Base-by-base conservation (phyloP, 2,329 filamentous ascomycete species). In the Peltaster fructicola region DNA sequence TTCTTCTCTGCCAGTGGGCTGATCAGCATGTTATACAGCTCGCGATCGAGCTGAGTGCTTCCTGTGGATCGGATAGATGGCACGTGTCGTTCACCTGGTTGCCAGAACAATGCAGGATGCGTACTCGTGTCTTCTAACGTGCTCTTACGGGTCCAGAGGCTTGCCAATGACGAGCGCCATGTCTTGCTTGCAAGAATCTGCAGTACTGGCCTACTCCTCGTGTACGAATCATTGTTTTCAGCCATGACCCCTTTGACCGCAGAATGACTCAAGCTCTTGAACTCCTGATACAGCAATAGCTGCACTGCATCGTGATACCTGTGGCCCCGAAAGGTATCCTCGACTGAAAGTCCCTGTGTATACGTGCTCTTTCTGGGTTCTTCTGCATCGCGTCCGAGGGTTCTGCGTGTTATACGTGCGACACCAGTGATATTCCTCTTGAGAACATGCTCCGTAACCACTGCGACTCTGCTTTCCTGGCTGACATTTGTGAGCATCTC, bases 161-260 rank as follows among this genome's bases (percentile, higher is more conserved):
- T 70, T 1, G 74, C 69, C 26, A 85, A 59, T 3, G 27, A 71
- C 32, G 74, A 77, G 22, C 75, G 66, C 79, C 79, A 88, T 16
- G 78, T 80, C 46, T 72, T 77, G 21, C 67, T 66, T 5, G 73
- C 71, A 8, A 85, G 51, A 2, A 61, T 63, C 26, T 77, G 64
- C 9, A 88, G 63, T 2, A 73, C 77, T 9, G 65, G 66, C 17
- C 78, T 64, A 8, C 76, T 72, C 15, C 73, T 64, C 12, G 74
- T 68, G 40, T 85, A 88, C 6, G 73, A 76, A 50, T 78, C 72
- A 51, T 88, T 88, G 42, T 65, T 69, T 48, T 88, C 79, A 24
- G 77, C 78, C 23, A 88, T 62, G 6, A 88, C 77, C 6, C 73
- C 78, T 42, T 73, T 69, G 50, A 85, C 75, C 3, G 76, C 71